phyloP scores from a whole-genome alignment of 2,329 filamentous ascomycete species.

The Phaeomoniella chlamydospora region DNA sequence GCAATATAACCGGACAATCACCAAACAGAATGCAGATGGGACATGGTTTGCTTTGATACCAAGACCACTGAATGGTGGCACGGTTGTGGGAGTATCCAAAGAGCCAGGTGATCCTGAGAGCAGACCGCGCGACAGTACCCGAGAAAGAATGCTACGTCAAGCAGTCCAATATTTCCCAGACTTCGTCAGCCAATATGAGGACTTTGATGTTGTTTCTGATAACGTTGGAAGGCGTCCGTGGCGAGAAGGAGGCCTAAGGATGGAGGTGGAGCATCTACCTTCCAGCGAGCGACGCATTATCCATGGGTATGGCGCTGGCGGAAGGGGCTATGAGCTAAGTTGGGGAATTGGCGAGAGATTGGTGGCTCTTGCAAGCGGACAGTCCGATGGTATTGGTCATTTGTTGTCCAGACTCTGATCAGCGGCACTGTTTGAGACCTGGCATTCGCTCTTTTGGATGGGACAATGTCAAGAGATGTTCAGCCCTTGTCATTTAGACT shows the following conservation, averaged over 20 bases:
- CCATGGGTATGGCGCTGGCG: slow-evolving; percentile 47
- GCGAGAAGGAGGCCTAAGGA: slow-evolving; percentile 31
- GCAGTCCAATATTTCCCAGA: slow-evolving; percentile 26
- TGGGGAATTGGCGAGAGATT: slow-evolving; percentile 37
- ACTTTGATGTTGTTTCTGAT: slow-evolving; percentile 29
- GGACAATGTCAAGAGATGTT: no score
- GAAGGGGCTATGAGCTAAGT: slow-evolving; percentile 46
- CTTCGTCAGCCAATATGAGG: slow-evolving; percentile 15
- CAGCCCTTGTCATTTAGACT: no score
- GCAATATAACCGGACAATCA: slow-evolving; percentile 32
- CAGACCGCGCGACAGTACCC: slow-evolving; percentile 30
- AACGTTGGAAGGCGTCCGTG: slow-evolving; percentile 30
- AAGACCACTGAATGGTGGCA: slow-evolving; percentile 46
- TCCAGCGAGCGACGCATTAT: slow-evolving; percentile 21
- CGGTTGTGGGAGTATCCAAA: slow-evolving; percentile 53
- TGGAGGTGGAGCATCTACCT: slow-evolving; percentile 33
- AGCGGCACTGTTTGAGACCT: no score
- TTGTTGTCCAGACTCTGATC: no score
- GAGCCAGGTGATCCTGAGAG: slow-evolving; percentile 42
- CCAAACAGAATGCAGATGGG: slow-evolving; percentile 47
- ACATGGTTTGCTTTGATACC: slow-evolving; percentile 50
- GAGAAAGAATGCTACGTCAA: slow-evolving; percentile 31
- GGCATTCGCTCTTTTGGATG: no score
- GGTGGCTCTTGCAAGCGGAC: slow-evolving; percentile 6
- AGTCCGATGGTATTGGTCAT: no score